These are phyloP conservation scores for Spathaspora girioi DNA, from an alignment of 805 yeast species.

Conservation along the genomic window DNA sequence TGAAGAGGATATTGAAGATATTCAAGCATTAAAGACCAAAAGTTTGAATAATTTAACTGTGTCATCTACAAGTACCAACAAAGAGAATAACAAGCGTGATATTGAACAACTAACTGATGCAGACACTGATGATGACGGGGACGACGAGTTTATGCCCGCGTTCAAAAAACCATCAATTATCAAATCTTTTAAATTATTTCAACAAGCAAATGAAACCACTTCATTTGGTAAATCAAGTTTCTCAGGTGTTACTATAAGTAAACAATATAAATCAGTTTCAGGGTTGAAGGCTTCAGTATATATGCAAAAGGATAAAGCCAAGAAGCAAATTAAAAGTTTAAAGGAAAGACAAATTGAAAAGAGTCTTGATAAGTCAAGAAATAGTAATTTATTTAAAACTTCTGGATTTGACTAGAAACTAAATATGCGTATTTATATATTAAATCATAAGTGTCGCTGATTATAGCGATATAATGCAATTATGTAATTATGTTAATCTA, in stretches of 20 bases:
- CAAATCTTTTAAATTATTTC: conserved; percentile 41
- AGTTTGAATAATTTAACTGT: conserved; percentile 29
- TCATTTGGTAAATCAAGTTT: conserved; percentile 33
- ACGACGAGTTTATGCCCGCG: conserved; percentile 35
- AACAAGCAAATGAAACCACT: conserved; percentile 34
- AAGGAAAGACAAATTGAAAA: conserved; percentile 25
- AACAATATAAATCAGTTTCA: conserved; percentile 51
- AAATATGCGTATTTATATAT: no score
- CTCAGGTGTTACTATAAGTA: conserved; percentile 50
- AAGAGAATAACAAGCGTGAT: conserved; percentile 14
- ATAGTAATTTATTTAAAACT: conserved; percentile 15
- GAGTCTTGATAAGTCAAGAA: conserved; percentile 18
- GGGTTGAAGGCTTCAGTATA: conserved; percentile 57
- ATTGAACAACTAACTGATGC: conserved; percentile 9
- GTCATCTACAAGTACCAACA: conserved; percentile 1
- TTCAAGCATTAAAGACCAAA: conserved; percentile 43
- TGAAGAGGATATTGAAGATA: conserved; percentile 41
- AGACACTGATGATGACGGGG: conserved; percentile 27
- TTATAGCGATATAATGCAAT: no score
- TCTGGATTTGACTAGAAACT: conserved; percentile 16
- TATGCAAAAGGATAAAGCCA: conserved; percentile 34
- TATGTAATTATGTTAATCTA: conserved; percentile 4
- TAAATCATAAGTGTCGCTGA: no score
- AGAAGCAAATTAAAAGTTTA: conserved; percentile 20
- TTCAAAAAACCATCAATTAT: conserved; percentile 45